Base-by-base conservation (phyloP, 129 eudicot genomes). In the Chrysanthemum seticuspe region DNA sequence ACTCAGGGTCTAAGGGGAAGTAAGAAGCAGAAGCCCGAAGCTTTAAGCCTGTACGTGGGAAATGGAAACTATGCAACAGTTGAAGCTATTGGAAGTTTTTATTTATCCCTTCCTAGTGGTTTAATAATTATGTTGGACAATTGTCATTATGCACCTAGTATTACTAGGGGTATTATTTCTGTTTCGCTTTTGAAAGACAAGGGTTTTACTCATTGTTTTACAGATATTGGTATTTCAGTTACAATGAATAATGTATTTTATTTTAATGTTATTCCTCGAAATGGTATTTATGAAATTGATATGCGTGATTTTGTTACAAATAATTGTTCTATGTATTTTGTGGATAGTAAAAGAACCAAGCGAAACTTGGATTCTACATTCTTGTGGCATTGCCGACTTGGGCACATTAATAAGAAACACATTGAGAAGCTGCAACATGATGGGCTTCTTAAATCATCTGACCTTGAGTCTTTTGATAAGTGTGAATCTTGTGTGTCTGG, bases 191-290 rank as follows among this genome's bases (percentile, higher is more conserved):
- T 62, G 47, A 27, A 3, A 12, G 19, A 29, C 19, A 62, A 12
- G 12, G 67, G 47, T 62, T 27, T 62, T 62, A 62, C 29, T 62
- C 45, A 27, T 62, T n/a, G 1, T 25, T 61, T 61, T 61, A 61
- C n/a, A 8, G 47, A 62, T 29, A 25, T 25, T 62, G 67, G 67
- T 13, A 25, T 62, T 62, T 61, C 67, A 13, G 16, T n/a, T n/a
- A n/a, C n/a, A n/a, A n/a, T n/a, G n/a, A n/a, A n/a, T n/a, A n/a
- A n/a, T n/a, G n/a, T n/a, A n/a, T n/a, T n/a, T n/a, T n/a, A n/a
- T n/a, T n/a, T n/a, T n/a, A n/a, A n/a, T n/a, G n/a, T n/a, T n/a
- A n/a, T n/a, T n/a, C n/a, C n/a, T n/a, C n/a, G n/a, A n/a, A n/a
- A n/a, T n/a, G n/a, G n/a, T n/a, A n/a, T n/a, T n/a, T n/a, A n/a